phyloP scores from a whole-genome alignment of 1,284 basidiomycete species.

The Salmacisia buchloeana region DNA sequence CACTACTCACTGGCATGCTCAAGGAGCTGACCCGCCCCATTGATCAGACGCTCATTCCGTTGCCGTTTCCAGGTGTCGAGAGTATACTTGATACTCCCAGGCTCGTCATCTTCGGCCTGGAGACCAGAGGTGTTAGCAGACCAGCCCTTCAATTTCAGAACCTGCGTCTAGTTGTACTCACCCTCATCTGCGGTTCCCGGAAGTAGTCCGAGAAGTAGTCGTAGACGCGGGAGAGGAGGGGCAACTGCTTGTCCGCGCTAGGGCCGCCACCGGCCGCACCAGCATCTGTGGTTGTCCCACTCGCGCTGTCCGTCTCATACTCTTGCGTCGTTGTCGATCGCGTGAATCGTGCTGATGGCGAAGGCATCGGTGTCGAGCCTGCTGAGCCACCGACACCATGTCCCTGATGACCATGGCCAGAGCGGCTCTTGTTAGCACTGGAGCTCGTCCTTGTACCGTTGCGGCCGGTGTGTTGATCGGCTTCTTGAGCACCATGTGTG shows the following conservation, averaged over 20 bases:
- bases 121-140: constrained; percentile 3
- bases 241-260: constrained; percentile 58
- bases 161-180: not conserved
- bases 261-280: not conserved
- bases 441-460: not conserved
- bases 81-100: constrained; percentile 86
- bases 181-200: constrained; percentile 79
- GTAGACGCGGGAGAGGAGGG: constrained; percentile 84
- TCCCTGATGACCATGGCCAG: not conserved
- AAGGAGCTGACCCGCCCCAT: constrained; percentile 65
- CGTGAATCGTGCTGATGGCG: constrained; percentile 9
- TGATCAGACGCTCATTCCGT: constrained; percentile 74
- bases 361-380: constrained; percentile 32
- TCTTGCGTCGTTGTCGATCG: constrained; percentile 12
- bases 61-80: constrained; percentile 91
- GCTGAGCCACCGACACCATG: not conserved
- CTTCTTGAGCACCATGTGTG: not conserved
- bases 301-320: not conserved
- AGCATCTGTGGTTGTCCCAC: not conserved
- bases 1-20: constrained; percentile 63
- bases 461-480: not conserved
- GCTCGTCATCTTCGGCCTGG: constrained; percentile 85
- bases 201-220: constrained; percentile 98
- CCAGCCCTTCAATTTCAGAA: not conserved
- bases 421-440: not conserved